These are phyloP conservation scores for Malassezia yamatoensis DNA, from an alignment of 1,284 basidiomycete species.

Conservation along the genomic window DNA sequence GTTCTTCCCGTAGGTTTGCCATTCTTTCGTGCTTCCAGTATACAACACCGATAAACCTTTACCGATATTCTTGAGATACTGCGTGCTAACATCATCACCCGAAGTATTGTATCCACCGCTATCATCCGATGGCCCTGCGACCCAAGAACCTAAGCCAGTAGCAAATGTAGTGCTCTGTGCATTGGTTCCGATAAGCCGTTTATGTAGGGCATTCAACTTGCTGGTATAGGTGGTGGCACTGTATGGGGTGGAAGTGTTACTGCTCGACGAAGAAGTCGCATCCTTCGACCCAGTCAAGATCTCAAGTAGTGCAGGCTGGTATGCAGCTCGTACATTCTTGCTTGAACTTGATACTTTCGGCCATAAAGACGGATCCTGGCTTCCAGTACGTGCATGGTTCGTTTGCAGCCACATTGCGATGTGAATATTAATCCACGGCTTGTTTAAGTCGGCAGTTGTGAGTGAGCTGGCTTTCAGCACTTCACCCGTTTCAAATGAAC, in stretches of 20 bases:
- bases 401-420: conserved; percentile 41
- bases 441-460: conserved; percentile 28
- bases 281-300: background rate
- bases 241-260: background rate
- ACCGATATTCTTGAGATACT: conserved; percentile 32
- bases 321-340: conserved; percentile 15
- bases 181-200: conserved; percentile 7
- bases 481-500: conserved; percentile 33
- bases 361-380: conserved; percentile 38
- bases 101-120: conserved; percentile 25
- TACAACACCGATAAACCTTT: conserved; percentile 30
- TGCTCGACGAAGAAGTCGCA: background rate
- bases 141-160: conserved; percentile 40
- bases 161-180: conserved; percentile 14
- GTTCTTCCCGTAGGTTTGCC: conserved; percentile 12
- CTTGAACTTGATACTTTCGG: conserved; percentile 16
- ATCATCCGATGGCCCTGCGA: conserved; percentile 36
- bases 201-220: conserved; percentile 4
- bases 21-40: conserved; percentile 9
- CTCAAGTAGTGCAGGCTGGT: conserved; percentile 5
- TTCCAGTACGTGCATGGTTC: conserved; percentile 33
- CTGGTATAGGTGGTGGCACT: background rate
- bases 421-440: conserved; percentile 46
- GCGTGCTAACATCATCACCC: conserved; percentile 35
- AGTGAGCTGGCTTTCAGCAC: conserved; percentile 19